Evolutionary conservation across 129 eudicot genomes (phyloP).

Genomic region (sunflower (Helianthus annuus)): DNA sequence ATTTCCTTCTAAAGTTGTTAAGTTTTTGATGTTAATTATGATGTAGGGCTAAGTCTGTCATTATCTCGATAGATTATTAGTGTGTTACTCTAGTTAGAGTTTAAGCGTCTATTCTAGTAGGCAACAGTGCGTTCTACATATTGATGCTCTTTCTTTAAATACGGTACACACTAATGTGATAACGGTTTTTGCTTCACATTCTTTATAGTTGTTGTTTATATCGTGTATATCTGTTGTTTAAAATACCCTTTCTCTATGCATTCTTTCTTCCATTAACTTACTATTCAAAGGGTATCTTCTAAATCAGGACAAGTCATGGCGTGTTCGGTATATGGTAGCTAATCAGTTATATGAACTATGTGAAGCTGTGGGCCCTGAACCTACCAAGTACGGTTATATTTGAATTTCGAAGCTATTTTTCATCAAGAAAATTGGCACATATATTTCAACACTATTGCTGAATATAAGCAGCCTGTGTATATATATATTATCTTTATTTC

Average conservation of each 20-base stretch:
- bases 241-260: not conserved
- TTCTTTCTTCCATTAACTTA: slow-evolving; percentile 19
- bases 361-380: no score
- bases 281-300: slow-evolving; percentile 4
- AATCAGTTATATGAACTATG: slow-evolving; percentile 46
- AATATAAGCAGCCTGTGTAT: not conserved
- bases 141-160: not conserved
- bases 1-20: no score
- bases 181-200: not conserved
- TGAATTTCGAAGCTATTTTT: not conserved
- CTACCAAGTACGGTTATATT: slow-evolving; percentile 57
- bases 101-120: not conserved
- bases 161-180: not conserved
- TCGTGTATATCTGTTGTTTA: not conserved
- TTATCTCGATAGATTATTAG: no score
- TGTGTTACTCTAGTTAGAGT: no score
- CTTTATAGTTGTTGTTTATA: not conserved
- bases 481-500: not conserved
- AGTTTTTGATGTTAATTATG: no score
- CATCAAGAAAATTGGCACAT: not conserved
- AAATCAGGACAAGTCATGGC: slow-evolving; percentile 95
- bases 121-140: not conserved
- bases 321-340: slow-evolving; percentile 96
- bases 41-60: no score
- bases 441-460: not conserved